Base-by-base conservation (phyloP, 495 filamentous ascomycete species). In the Tuber indicum region DNA sequence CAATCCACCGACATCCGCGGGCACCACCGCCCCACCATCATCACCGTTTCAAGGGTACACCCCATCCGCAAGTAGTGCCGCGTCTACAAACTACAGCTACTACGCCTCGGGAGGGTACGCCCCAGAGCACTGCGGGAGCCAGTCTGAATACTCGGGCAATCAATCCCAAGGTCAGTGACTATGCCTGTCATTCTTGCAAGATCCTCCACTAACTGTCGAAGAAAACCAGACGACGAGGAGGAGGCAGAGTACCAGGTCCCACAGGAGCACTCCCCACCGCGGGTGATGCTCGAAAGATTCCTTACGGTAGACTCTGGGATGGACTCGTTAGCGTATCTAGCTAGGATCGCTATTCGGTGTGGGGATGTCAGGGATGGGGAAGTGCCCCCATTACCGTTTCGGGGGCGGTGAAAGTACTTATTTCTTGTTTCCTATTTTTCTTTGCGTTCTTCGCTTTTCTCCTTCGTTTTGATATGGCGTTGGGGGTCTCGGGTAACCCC, bases 151-250 rank as follows among this genome's bases (percentile, higher is more conserved):
- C 42, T 26, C 43, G 17, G 72, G 47, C 69, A 70, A 71, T n/a
- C 76, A 74, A n/a, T 76, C 74, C 71, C 42, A 75, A 39, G 73
- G 78, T 80, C 76, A 76, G 78, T 80, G 43, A 47, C 14, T 71
- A 42, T 72, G 42, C 42, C 39, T 6, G 21, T 17, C 45, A 62
- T 36, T 42, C 72, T 49, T 41, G 7, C 41, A 72, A 72, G 71
- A 17, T 39, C 32, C 23, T 21, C 44, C 26, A 52, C 44, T 52
- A 39, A 52, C 41, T 49, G 39, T 74, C 46, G 79, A 80, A 80
- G 77, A 76, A 79, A 80, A 47, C 41, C 73, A 80, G 76, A 42
- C 42, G 49, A 46, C 71, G 41, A 23, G 73, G 32, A 23, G 44
- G 32, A 58, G 52, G 52, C 73, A 42, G 47, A 47, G 71, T 42